Conservation (phyloP, 2,329 filamentous ascomycete genomes). For the Rhytidhysteron rufulum region DNA sequence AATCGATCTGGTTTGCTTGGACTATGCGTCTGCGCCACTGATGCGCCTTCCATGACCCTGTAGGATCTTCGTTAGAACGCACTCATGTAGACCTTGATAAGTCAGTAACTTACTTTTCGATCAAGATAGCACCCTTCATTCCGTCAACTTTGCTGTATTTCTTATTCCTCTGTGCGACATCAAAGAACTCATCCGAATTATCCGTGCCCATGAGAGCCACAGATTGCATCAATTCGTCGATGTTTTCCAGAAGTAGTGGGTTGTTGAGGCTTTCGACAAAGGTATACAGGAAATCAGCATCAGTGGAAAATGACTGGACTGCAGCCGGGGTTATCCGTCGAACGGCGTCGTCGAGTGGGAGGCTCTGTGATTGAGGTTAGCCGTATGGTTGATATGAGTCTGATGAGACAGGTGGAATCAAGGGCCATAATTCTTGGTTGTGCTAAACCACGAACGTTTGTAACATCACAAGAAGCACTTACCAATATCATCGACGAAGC, state of each 20-base stretch:
- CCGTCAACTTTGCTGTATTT: conserved; percentile 93
- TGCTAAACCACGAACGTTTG: too few relatives aligned
- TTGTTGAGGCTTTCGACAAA: conserved; percentile 88
- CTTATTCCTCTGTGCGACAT: conserved; percentile 82
- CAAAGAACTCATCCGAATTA: conserved; percentile 96
- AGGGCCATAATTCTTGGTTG: too few relatives aligned
- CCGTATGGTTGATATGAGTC: too few relatives aligned
- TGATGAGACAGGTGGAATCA: too few relatives aligned
- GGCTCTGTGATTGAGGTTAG: conserved; percentile 46
- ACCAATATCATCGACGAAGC: conserved; percentile 82
- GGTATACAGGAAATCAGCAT: conserved; percentile 76
- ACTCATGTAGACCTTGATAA: neutral
- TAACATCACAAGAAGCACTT: too few relatives aligned
- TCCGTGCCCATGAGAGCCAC: conserved; percentile 80
- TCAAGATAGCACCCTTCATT: conserved; percentile 76
- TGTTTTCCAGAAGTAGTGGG: conserved; percentile 79
- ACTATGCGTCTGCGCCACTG: conserved; percentile 7
- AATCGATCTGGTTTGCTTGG: conserved; percentile 5
- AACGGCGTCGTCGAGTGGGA: conserved; percentile 75
- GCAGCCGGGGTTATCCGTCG: conserved; percentile 85
- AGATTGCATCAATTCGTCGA: conserved; percentile 92
- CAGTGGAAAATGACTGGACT: conserved; percentile 73
- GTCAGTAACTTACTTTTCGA: conserved; percentile 68
- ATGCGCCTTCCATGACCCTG: conserved; percentile 21
- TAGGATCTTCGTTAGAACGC: too few relatives aligned